Base-by-base conservation (phyloP, 345 rosid species). In the Citrus australasica region DNA sequence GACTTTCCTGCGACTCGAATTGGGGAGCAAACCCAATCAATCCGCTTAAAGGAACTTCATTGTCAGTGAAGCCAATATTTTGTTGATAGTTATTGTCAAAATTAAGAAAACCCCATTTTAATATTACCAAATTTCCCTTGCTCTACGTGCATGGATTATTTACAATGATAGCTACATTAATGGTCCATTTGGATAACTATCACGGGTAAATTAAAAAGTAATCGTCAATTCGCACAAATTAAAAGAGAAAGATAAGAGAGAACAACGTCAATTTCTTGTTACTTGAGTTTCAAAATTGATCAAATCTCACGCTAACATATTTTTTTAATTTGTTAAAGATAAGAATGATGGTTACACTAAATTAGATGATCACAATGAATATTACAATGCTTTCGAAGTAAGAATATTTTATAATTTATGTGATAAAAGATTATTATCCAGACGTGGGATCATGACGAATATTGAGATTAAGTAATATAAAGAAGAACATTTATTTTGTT, bases 1-100 rank as follows among this genome's bases (percentile, higher is more conserved):
- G 3, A 30, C 30, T 30, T 30, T 3, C 2, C 3, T 30, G 32
- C 3, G 0, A 30, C 32, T 30, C 3, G 3, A 30, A 30, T 2
- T 30, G 32, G 0, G 0, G 0, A 30, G 0, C 3, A 30, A 30
- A 30, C 0, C 3, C 32, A 2, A 2, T 30, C 32, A 2, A 30
- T 0, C 32, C 0, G 1, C 3, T 30, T 30, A 30, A 30, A 3
- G 0, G 0, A 0, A 30, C 32, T 30, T 0, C 3, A 30, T 30
- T 30, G 3, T 0, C 2, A 30, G 30, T 30, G 30, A 0, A 30
- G 30, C 0, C 0, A 30, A 30, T 2, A 2, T 2, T 30, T 30
- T 30, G 0, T 30, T 30, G 4, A 4, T 30, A 2, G 1, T 13
- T 46, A 46, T 46, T 13, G 51, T 46, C 10, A 13, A 46, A 46